Conservation (phyloP, 495 filamentous ascomycete genomes). For the Tuber indicum region DNA sequence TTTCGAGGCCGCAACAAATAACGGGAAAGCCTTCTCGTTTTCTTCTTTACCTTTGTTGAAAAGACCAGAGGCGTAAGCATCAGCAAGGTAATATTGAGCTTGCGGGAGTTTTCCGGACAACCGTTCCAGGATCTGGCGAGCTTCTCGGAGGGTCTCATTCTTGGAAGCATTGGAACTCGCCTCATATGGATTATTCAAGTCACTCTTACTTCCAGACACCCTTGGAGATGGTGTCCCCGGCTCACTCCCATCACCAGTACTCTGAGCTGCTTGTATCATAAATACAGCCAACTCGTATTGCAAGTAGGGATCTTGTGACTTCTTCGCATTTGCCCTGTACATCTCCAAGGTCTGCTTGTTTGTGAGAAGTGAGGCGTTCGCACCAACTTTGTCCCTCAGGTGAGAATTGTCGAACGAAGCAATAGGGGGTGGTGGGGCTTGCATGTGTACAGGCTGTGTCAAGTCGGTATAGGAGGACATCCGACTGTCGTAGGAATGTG, state of each 20-base stretch:
- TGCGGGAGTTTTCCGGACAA: conserved; percentile 82
- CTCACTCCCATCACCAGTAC: conserved; percentile 46
- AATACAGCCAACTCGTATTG: conserved; percentile 95
- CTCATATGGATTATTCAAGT: conserved; percentile 44
- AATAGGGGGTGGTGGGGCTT: conserved; percentile 67
- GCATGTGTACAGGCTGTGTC: conserved; percentile 80
- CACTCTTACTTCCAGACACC: conserved; percentile 43
- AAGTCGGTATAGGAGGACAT: conserved; percentile 79
- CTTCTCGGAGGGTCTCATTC: conserved; percentile 72
- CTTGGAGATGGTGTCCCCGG: conserved; percentile 46
- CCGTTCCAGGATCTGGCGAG: conserved; percentile 77
- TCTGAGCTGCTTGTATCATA: conserved; percentile 74
- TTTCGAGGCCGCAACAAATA: conserved; percentile 90
- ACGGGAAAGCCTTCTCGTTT: conserved; percentile 78
- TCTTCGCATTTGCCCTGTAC: conserved; percentile 95
- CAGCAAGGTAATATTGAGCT: conserved; percentile 93
- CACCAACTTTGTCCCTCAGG: conserved; percentile 70
- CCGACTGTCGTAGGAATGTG: conserved; percentile 66
- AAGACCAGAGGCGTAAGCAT: conserved; percentile 87
- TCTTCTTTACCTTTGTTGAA: conserved; percentile 91
- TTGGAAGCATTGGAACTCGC: conserved; percentile 46
- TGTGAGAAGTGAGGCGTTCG: conserved; percentile 80
- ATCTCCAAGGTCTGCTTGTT: conserved; percentile 90
- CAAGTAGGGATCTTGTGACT: conserved; percentile 77
- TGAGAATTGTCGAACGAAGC: conserved; percentile 69